Conservation (phyloP, 257 asterid genomes). For the Leptodermis oblonga region DNA sequence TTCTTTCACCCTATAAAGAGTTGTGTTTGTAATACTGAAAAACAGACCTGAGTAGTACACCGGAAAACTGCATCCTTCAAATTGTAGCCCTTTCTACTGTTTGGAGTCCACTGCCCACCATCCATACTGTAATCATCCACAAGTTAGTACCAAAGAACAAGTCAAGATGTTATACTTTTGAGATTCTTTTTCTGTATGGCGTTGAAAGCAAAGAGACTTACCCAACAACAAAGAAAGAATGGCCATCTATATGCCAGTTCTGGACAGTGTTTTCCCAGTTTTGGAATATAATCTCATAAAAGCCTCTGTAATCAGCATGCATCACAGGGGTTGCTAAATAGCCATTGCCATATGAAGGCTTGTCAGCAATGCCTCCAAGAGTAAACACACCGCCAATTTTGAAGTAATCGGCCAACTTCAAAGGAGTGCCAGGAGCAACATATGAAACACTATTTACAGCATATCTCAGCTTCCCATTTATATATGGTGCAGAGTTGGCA, state of each 20-base stretch:
- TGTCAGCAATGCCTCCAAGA: slow-evolving; percentile 63
- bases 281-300: slow-evolving; percentile 77
- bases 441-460: slow-evolving; percentile 88
- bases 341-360: slow-evolving; percentile 46
- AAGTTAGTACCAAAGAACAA: slow-evolving; percentile 11
- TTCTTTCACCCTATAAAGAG: too few species aligned
- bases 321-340: slow-evolving; percentile 75
- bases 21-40: too few species aligned
- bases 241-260: slow-evolving; percentile 93
- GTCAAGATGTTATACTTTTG: not conserved
- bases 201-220: slow-evolving; percentile 22
- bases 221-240: slow-evolving; percentile 92
- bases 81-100: slow-evolving; percentile 59
- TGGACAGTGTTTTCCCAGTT: slow-evolving; percentile 79
- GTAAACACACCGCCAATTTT: slow-evolving; percentile 75
- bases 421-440: slow-evolving; percentile 64
- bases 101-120: slow-evolving; percentile 82
- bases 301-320: slow-evolving; percentile 65
- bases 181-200: not conserved
- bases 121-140: slow-evolving; percentile 55
- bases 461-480: slow-evolving; percentile 75
- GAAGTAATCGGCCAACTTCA: slow-evolving; percentile 84
- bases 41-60: slow-evolving; percentile 69
- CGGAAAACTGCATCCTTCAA: slow-evolving; percentile 78
- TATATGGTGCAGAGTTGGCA: slow-evolving; percentile 79